phyloP scores from a whole-genome alignment of 2,329 filamentous ascomycete genomes.

The Phaeoacremonium minimum region DNA sequence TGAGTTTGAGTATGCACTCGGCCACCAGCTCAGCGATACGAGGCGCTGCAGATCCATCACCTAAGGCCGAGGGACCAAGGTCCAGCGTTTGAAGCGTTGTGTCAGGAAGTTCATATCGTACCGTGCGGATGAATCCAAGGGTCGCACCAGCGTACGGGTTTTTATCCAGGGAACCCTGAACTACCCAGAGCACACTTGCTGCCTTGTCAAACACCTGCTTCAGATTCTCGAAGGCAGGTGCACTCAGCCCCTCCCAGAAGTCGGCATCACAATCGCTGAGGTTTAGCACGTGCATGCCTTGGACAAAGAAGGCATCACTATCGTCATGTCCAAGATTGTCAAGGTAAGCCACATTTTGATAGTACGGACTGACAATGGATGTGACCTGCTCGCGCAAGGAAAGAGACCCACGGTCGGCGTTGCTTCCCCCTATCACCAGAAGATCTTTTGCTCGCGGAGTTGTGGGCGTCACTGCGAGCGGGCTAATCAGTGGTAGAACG shows the following conservation, averaged over 20 bases:
- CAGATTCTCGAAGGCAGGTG: conserved; percentile 3
- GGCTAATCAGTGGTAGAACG: not conserved
- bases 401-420: not conserved
- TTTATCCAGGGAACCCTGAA: conserved; percentile 7
- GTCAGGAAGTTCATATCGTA: conserved; percentile 13
- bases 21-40: too few relatives aligned
- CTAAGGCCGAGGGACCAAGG: too few relatives aligned
- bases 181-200: conserved; percentile 17
- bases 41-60: too few relatives aligned
- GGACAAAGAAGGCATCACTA: not conserved
- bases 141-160: conserved; percentile 14
- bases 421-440: not conserved
- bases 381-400: not conserved
- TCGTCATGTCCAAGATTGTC: not conserved
- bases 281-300: not conserved
- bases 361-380: not conserved
- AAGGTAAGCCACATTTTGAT: not conserved
- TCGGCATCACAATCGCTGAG: not conserved
- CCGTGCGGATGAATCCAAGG: conserved; percentile 13
- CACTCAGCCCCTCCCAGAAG: not conserved
- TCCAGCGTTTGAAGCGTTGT: not conserved
- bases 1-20: too few relatives aligned
- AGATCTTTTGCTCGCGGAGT: too few relatives aligned
- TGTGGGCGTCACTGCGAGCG: not conserved
- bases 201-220: conserved; percentile 8